Conservation (phyloP, 2,329 filamentous ascomycete genomes). For the Fusarium euwallaceae region DNA sequence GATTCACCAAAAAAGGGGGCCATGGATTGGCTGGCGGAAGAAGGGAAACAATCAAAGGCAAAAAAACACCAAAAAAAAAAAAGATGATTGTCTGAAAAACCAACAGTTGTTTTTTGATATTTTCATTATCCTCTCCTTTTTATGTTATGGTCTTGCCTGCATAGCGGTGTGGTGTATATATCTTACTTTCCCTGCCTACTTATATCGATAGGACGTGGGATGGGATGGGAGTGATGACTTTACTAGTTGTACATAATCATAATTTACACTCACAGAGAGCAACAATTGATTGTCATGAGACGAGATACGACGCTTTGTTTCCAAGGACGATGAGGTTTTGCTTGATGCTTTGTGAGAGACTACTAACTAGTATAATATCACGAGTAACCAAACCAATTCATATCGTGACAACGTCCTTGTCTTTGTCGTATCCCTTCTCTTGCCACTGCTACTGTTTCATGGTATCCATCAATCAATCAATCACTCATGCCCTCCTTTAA, state of each 20-base stretch:
- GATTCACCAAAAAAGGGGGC: slow-evolving; percentile 12
- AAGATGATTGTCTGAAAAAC: slow-evolving; percentile 20
- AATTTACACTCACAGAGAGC: slow-evolving; percentile 39
- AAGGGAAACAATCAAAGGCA: slow-evolving; percentile 9
- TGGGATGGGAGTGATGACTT: slow-evolving; percentile 18
- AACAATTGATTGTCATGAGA: slow-evolving; percentile 29
- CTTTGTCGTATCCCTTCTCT: slow-evolving; percentile 8
- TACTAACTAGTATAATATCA: not conserved
- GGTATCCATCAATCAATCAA: slow-evolving; percentile 3
- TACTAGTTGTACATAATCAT: slow-evolving; percentile 46
- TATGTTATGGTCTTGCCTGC: slow-evolving; percentile 28
- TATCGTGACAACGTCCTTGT: not conserved
- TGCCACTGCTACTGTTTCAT: slow-evolving; percentile 20
- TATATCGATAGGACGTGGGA: slow-evolving; percentile 2
- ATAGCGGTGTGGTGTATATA: slow-evolving; percentile 41
- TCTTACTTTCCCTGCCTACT: slow-evolving; percentile 8
- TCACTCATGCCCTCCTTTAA: not conserved
- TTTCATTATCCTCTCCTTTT: slow-evolving; percentile 19
- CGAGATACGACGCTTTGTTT: not conserved
- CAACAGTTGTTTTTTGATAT: slow-evolving; percentile 25
- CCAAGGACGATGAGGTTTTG: not conserved
- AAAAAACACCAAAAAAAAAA: slow-evolving; percentile 13
- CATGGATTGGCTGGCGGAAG: slow-evolving; percentile 13
- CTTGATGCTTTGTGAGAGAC: not conserved
- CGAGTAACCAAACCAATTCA: not conserved